Evolutionary conservation across 2,329 filamentous ascomycete genomes (phyloP), one percentile per base, ranked within the genome.

Genomic region (Amylocarpus encephaloides): DNA sequence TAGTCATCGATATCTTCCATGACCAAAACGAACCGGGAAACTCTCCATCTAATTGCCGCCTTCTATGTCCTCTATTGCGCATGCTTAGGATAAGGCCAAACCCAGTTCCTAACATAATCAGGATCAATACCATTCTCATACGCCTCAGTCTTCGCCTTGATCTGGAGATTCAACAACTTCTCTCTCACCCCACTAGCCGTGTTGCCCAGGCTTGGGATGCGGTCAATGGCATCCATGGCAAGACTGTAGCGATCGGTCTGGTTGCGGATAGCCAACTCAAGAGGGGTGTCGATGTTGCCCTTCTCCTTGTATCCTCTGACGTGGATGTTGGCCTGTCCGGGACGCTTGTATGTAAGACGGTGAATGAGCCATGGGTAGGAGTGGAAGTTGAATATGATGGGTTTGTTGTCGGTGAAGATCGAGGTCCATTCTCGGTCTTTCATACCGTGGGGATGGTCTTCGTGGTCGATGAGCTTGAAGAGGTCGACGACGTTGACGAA

Each of bases 371-470:
- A 90, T 7, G 86, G 86, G 70, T 91, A 90, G 30, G 80, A 85
- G 71, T 91, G 86, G 78, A 90, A 91, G 72, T 89, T 90, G 74
- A 91, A 90, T 64, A 90, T 81, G 64, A 88, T 73, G 18, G 86
- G 86, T 57, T 76, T 82, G 71, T 88, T 73, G 13, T 75, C 73
- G 1, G 86, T 90, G 73, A 91, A 91, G 57, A 89, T 70, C 35
- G 83, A 73, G 12, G 68, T 68, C 79, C 83, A 91, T 64, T 88
- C 82, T 15, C 60, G 56, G 59, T 87, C 80, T 0, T 73, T 76
- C 50, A 90, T 73, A 36, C 86, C 86, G 68, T 91, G 86, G 0
- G 86, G 82, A 65, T 91, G 86, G 60, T 88, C 80, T 16, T 68
- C 71, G 50, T 80, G 73, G 52, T 82, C 79, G 59, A 89, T 87